Evolutionary conservation across 2,329 filamentous ascomycete genomes (phyloP), one percentile per base, ranked within the genome.

Genomic region (Paraphoma sp.): DNA sequence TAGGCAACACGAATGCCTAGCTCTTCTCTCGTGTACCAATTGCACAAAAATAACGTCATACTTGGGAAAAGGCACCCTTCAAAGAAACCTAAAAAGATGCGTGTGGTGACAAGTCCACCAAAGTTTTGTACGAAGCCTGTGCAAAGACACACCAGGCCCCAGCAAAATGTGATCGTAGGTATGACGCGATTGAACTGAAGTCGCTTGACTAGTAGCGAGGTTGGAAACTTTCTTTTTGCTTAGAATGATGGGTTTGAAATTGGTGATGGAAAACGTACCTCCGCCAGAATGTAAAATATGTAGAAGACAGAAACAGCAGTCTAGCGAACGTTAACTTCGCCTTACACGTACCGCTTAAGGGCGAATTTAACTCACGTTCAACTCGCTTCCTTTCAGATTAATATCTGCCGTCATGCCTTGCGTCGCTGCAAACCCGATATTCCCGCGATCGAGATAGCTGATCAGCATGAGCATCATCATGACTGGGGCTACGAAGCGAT

Each of bases 131-230:
- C 64, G 23, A 71, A 58, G 6, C 68, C 65, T 12, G 67, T 68
- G 41, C 62, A 69, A 3, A 62, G 66, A 31, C 60, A 55, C 4
- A 65, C 81, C 6, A 81, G 73, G 14, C 90, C 90, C 59, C 59
- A 62, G 14, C 53, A 57, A 87, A 89, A 86, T 0, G 83, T 82
- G 63, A 84, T 83, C 1, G 55, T 57, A 0, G 71, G 71, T 1
- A 73, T 74, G 0, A 73, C 72, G 12, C 70, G 64, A 23, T 74
- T 72, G 59, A 74, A 75, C 16, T 74, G 70, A 6, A 75, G 63
- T 2, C 72, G 60, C 30, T 75, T 74, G 10, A 74, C 72, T 1
- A 71, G 54, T 6, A 75, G 46, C 2, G 73, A 74, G 0, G 72
- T 73, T 1, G 72, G 71, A 30, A 75, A 74, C 65, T 72, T 17